Evolutionary conservation across 75 land plant genomes (phyloP), one percentile per base, ranked within the genome.

Genomic region (Selaginella moellendorffii): DNA sequence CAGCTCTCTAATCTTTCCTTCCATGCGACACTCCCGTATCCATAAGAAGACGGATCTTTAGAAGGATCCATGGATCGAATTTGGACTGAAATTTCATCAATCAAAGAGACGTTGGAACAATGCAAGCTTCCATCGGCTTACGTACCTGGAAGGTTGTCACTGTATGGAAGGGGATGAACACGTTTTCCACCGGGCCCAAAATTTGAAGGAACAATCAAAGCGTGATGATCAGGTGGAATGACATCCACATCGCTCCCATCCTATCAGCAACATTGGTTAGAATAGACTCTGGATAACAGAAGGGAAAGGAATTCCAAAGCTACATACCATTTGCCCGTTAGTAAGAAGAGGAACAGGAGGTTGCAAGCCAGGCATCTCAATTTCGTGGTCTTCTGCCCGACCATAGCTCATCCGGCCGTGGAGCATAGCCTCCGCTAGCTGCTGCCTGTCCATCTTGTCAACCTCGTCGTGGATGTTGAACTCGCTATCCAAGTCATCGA

Each of bases 401-500:
- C 59, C 59, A 21, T 56, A 56, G 59, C 59, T 56, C 59, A 56
- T 56, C 8, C 24, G 59, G 17, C 19, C 59, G 24, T 56, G 59
- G n/a, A 56, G 59, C 77, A 46, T 80, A 75, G 64, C 78, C 78
- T 65, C 63, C 63, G 31, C 78, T 79, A 27, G 84, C 64, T 23
- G 74, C 36, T 54, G 75, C 18, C 26, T 25, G 2, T 28, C 19
- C 59, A 21, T 19, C 59, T 56, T 56, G 9, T 56, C 59, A 21
- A 56, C 23, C 0, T 69, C 71, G n/a, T 56, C n/a, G 24, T 67
- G 54, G 26, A 83, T 64, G 70, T 71, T 75, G 70, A 84, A 83
- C 58, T 83, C 95, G 42, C 82, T 81, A 27, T 88, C 86, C 30
- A 88, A 68, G 51, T 88, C 95, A 67, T 88, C 95, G 9, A 81